A percentile compares a stretch with the other conserved stretches of the same genome.
These are phyloP conservation scores for Pichia eremophila DNA, from an alignment of 805 yeast species.

Conservation along the genomic window DNA sequence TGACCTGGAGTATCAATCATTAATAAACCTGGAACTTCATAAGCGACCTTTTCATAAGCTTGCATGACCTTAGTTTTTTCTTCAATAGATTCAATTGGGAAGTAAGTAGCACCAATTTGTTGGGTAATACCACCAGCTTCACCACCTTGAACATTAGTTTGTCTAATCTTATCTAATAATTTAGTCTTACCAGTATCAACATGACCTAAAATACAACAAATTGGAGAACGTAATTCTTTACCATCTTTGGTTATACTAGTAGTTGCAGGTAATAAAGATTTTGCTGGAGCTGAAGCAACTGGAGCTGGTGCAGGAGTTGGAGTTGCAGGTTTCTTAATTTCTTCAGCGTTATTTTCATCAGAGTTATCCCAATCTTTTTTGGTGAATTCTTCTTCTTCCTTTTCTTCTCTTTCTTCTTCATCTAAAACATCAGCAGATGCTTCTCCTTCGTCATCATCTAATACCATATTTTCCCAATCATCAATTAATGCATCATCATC, in stretches of 20 bases:
- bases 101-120: slow-evolving; percentile 99
- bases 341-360: slow-evolving; percentile 17
- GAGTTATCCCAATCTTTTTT: slow-evolving; percentile 24
- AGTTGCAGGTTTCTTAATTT: slow-evolving; percentile 16
- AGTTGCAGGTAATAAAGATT: slow-evolving; percentile 15
- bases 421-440: slow-evolving; percentile 18
- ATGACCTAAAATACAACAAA: slow-evolving; percentile 98
- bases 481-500: slow-evolving; percentile 46
- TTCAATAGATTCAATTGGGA: slow-evolving; percentile 92
- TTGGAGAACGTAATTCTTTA: slow-evolving; percentile 86
- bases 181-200: slow-evolving; percentile 99
- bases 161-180: slow-evolving; percentile 92
- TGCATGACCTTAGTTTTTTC: slow-evolving; percentile 90
- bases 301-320: slow-evolving; percentile 8
- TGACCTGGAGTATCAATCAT: slow-evolving; percentile 99
- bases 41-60: slow-evolving; percentile 70
- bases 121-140: slow-evolving; percentile 99
- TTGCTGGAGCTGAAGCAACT: slow-evolving; percentile 10
- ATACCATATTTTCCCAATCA: slow-evolving; percentile 76
- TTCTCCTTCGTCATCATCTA: slow-evolving; percentile 41
- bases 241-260: slow-evolving; percentile 14
- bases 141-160: slow-evolving; percentile 99
- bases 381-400: slow-evolving; percentile 24
- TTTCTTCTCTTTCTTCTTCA: slow-evolving; percentile 26
- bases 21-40: slow-evolving; percentile 94